phyloP scores from a whole-genome alignment of 129 eudicot species.

The Centrapalus pauciflorus region DNA sequence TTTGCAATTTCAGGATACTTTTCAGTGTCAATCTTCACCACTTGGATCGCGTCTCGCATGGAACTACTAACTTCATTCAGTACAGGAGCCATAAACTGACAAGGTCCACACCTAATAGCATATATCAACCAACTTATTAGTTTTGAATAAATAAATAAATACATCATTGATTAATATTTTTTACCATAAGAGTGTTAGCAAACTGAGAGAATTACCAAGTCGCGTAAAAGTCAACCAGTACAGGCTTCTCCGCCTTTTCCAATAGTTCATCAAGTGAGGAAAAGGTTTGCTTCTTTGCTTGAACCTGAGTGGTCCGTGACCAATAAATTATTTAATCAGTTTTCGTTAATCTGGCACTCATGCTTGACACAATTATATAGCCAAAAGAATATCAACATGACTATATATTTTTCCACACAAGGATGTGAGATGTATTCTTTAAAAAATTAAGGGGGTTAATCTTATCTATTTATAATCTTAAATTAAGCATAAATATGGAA shows the following conservation, averaged over 20 bases:
- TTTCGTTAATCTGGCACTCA: no score
- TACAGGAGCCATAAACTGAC: slow-evolving; percentile 91
- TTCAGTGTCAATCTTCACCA: slow-evolving; percentile 92
- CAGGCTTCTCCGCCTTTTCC: slow-evolving; percentile 77
- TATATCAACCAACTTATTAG: not conserved
- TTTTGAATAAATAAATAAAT: not conserved
- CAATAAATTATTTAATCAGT: no score
- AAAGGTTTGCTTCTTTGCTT: slow-evolving; percentile 75
- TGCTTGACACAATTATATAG: no score
- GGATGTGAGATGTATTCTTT: no score
- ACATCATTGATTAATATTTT: no score
- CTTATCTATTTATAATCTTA: no score
- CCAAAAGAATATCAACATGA: no score
- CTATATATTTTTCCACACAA: no score
- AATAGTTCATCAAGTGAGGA: slow-evolving; percentile 77
- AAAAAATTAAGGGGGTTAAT: no score
- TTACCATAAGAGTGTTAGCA: no score
- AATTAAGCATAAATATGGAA: no score
- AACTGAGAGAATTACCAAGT: slow-evolving; percentile 54
- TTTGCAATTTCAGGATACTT: slow-evolving; percentile 79
- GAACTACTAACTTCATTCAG: slow-evolving; percentile 66
- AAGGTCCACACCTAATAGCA: slow-evolving; percentile 99
- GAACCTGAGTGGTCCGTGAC: slow-evolving; percentile 43
- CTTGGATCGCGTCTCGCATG: slow-evolving; percentile 61
- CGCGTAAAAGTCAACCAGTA: slow-evolving; percentile 93